These are phyloP conservation scores for Discostella pseudostelligera DNA, from an alignment of 108 stramenopile species.

Conservation along the genomic window DNA sequence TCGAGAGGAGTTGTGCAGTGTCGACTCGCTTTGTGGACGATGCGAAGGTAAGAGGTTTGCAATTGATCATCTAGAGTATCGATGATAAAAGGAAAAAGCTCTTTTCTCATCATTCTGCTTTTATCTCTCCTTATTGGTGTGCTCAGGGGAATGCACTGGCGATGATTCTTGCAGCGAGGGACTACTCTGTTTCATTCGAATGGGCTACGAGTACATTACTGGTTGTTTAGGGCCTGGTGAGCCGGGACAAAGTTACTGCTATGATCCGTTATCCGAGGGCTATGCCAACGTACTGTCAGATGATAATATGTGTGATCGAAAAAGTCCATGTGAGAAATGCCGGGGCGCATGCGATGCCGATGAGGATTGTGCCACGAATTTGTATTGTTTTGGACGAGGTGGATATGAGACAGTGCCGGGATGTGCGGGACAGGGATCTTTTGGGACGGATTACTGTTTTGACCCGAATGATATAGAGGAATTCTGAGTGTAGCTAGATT, in stretches of 20 bases:
- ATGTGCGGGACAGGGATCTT: constrained; percentile 39
- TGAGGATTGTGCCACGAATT: constrained; percentile 11
- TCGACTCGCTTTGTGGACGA: neutral
- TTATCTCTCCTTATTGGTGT: neutral
- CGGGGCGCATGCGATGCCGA: constrained; percentile 16
- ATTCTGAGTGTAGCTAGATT: neutral
- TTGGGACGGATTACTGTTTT: constrained; percentile 30
- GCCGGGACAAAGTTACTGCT: constrained; percentile 4
- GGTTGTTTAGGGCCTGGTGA: constrained; percentile 8
- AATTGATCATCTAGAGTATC: too few species aligned
- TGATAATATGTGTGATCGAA: neutral
- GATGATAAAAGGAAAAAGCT: too few species aligned
- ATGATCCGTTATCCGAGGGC: constrained; percentile 1
- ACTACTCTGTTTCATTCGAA: constrained; percentile 6
- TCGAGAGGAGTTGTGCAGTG: neutral
- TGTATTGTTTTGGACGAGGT: constrained; percentile 28
- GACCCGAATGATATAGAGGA: constrained; percentile 31
- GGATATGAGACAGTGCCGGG: constrained; percentile 33
- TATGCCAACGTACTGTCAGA: neutral
- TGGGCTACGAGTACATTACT: constrained; percentile 2
- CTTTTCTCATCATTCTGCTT: too few species aligned
- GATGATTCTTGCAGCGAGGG: constrained; percentile 9
- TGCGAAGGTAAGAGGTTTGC: constrained; percentile 9
- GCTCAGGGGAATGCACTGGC: constrained; percentile 2
- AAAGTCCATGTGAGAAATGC: constrained; percentile 7